Percentiles rank a stretch among this genome's conserved stretches.
Evolutionary conservation across 139 green algal genomes (phyloP).

Genomic region (Ulvella scutata): DNA sequence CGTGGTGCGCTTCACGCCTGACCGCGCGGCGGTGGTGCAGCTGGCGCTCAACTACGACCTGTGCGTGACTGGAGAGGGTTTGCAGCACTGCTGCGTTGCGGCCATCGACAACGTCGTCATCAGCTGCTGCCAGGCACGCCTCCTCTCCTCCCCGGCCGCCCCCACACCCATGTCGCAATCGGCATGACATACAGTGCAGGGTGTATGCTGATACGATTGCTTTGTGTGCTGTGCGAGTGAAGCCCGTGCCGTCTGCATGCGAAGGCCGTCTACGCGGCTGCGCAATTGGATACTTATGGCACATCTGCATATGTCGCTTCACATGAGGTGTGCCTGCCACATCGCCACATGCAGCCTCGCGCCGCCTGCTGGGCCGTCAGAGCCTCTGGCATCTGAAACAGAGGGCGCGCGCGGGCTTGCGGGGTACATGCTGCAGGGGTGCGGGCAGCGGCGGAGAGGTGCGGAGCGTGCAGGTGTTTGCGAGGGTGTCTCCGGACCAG

Average conservation of each 20-base stretch:
- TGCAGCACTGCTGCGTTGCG: slow-evolving; percentile 42
- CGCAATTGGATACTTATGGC: no score
- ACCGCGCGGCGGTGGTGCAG: slow-evolving; percentile 24
- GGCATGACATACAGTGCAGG: not conserved
- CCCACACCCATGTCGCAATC: not conserved
- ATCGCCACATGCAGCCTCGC: no score
- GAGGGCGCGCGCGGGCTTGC: no score
- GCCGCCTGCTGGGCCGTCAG: no score
- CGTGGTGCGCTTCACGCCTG: slow-evolving; percentile 22
- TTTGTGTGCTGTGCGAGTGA: no score
- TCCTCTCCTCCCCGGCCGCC: not conserved
- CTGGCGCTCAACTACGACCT: slow-evolving; percentile 74
- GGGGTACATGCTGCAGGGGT: no score
- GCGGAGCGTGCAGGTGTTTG: slow-evolving; percentile 72
- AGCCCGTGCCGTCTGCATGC: no score
- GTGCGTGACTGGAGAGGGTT: slow-evolving; percentile 65
- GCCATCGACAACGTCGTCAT: slow-evolving; percentile 15
- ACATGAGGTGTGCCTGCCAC: no score
- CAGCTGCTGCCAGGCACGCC: not conserved
- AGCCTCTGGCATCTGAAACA: no score
- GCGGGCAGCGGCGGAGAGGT: no score
- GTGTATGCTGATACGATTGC: not conserved
- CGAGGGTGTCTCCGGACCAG: slow-evolving; percentile 79
- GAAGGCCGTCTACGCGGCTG: no score
- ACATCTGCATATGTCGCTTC: no score